Evolutionary conservation across 192 early-diverging fungal species (phyloP).

Genomic region (Rhizoclosmatium globosum): DNA sequence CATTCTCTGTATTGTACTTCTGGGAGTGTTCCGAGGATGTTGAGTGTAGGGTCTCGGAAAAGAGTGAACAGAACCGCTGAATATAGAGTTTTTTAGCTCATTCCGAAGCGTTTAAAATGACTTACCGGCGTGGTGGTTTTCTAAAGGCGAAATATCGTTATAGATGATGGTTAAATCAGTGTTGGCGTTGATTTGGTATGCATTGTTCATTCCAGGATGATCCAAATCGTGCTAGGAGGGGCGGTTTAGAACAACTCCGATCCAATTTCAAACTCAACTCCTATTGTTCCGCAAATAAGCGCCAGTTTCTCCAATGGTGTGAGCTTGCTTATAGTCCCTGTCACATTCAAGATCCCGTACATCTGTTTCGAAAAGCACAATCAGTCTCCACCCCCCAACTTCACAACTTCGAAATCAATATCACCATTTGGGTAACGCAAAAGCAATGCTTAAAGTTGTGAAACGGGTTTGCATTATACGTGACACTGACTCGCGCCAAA

Average conservation of each 20-base stretch:
- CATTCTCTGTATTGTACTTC: constrained; percentile 43
- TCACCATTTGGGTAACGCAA: constrained; percentile 58
- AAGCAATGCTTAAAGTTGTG: constrained; percentile 62
- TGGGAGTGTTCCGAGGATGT: constrained; percentile 39
- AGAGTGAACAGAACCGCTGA: constrained; percentile 52
- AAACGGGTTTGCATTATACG: constrained; percentile 53
- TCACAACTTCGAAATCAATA: constrained; percentile 4
- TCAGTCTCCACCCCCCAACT: background rate
- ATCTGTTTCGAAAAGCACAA: constrained; percentile 35
- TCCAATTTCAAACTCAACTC: constrained; percentile 36
- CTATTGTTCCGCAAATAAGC: constrained; percentile 47
- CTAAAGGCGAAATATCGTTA: constrained; percentile 57
- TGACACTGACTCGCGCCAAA: constrained; percentile 38
- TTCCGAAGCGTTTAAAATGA: background rate
- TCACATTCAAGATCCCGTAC: constrained; percentile 51
- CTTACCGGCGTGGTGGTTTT: constrained; percentile 59
- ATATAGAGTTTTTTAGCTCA: background rate
- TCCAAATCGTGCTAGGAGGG: constrained; percentile 41
- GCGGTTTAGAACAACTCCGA: background rate
- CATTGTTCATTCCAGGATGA: constrained; percentile 59
- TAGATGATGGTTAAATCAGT: constrained; percentile 61
- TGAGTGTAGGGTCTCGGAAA: constrained; percentile 36
- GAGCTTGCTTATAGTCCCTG: constrained; percentile 45
- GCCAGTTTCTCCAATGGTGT: constrained; percentile 49
- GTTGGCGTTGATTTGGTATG: constrained; percentile 61